These are phyloP conservation scores for Fusarium sarcochroum DNA, from an alignment of 2,329 filamentous ascomycete species.

Conservation along the genomic window DNA sequence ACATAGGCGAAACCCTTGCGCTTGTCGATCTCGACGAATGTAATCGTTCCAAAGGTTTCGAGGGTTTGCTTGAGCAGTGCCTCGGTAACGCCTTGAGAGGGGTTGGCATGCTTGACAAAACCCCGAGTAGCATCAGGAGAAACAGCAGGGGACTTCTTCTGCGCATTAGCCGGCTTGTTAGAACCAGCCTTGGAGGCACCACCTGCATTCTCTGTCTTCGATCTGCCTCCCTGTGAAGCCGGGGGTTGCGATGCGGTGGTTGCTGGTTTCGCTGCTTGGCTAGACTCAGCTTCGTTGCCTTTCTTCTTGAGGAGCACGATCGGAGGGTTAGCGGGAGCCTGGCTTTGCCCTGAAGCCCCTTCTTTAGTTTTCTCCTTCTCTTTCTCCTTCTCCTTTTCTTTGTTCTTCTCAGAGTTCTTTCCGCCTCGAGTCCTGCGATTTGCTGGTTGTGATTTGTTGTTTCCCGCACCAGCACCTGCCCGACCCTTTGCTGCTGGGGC, in stretches of 20 bases:
- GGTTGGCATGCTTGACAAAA: slow-evolving; percentile 86
- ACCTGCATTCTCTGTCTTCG: slow-evolving; percentile 41
- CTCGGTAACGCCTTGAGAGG: slow-evolving; percentile 93
- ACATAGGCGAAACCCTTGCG: slow-evolving; percentile 96
- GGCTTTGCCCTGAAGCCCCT: slow-evolving; percentile 25
- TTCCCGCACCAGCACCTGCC: slow-evolving; percentile 32
- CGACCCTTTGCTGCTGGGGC: slow-evolving; percentile 43
- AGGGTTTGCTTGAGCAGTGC: slow-evolving; percentile 81
- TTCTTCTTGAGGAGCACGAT: slow-evolving; percentile 61
- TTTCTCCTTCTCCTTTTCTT: slow-evolving; percentile 50
- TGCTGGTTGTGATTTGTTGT: slow-evolving; percentile 48
- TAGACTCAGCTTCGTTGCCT: slow-evolving; percentile 44
- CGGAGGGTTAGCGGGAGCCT: slow-evolving; percentile 51
- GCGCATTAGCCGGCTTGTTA: slow-evolving; percentile 46
- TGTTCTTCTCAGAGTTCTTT: slow-evolving; percentile 59
- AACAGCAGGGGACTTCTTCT: slow-evolving; percentile 53
- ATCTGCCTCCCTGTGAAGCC: slow-evolving; percentile 51
- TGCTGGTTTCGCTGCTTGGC: slow-evolving; percentile 45
- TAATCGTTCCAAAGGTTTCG: slow-evolving; percentile 79
- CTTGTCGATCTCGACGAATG: slow-evolving; percentile 91
- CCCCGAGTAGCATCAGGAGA: slow-evolving; percentile 71
- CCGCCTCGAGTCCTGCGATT: slow-evolving; percentile 53
- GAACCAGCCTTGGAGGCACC: slow-evolving; percentile 38
- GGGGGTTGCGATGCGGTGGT: slow-evolving; percentile 42
- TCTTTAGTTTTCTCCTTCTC: slow-evolving; percentile 47